These are phyloP conservation scores for Lactarius hengduanensis DNA, from an alignment of 768 basidiomycete species.

Conservation along the genomic window DNA sequence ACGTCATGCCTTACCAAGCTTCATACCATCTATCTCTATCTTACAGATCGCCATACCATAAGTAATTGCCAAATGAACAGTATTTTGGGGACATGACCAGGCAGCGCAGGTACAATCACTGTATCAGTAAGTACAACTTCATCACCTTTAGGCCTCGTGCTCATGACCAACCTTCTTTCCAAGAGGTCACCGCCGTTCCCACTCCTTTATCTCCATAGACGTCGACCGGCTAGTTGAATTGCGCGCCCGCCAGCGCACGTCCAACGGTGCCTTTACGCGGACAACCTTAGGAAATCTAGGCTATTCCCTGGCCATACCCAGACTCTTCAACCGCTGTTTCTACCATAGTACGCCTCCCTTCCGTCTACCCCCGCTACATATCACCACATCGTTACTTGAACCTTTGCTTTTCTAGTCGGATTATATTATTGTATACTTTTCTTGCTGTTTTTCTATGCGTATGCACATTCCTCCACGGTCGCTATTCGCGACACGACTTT, in stretches of 20 bases:
- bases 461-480: slow-evolving; percentile 56
- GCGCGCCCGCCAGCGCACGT: slow-evolving; percentile 77
- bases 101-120: no score
- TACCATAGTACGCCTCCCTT: slow-evolving; percentile 55
- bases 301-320: slow-evolving; percentile 68
- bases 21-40: no score
- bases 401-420: slow-evolving; percentile 43
- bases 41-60: no score
- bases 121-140: no score
- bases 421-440: slow-evolving; percentile 52
- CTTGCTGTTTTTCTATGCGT: slow-evolving; percentile 61
- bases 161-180: background rate
- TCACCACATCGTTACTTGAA: background rate
- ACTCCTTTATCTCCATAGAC: slow-evolving; percentile 37
- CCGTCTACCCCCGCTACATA: background rate
- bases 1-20: no score
- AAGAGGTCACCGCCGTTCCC: slow-evolving; percentile 37
- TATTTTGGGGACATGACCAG: no score
- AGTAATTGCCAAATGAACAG: no score
- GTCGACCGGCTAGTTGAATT: slow-evolving; percentile 54
- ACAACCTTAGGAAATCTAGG: slow-evolving; percentile 73
- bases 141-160: no score
- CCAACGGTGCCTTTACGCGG: slow-evolving; percentile 78
- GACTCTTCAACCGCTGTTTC: slow-evolving; percentile 73
- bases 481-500: slow-evolving; percentile 73